Base-by-base conservation (phyloP, 1,284 basidiomycete species). In the Neolentinus lepideus region DNA sequence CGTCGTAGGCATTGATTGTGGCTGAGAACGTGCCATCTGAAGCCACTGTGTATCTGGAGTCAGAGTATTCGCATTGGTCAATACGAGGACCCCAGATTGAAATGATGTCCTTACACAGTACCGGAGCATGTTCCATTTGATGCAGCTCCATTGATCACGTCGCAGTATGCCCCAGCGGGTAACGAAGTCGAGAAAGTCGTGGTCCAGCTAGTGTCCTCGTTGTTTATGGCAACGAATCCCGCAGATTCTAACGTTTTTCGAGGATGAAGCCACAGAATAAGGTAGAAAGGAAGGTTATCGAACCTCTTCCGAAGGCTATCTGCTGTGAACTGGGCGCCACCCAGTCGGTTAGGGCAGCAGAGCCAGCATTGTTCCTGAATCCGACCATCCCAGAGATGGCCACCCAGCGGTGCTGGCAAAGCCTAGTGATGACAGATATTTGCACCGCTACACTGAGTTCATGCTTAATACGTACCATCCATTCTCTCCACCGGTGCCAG, bases 201-300 rank as follows among this genome's bases (percentile, higher is more conserved):
- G 2, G 61, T 75, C 85, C 85, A 88, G 0, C 68, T 59, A 1
- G 72, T 70, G 59, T 81, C 78, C 1, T 66, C 75, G 59, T 85
- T 85, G 65, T 88, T 87, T 62, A 87, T 87, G 0, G 77, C 84
- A 1, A 85, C 76, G 60, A 80, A 86, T 1, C 83, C 84, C 31
- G 71, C 62, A 0, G 76, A 66, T 12, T 80, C 81, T 81, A 29
- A 16, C 38, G 38, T 4, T 8, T 31, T 12, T 6, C 6, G 29
- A n/a, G 38, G 38, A 43, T 35, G 38, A 21, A 21, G 38, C 12
- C 16, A 16, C 6, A 21, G 6, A 43, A 43, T n/a, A n/a, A n/a
- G n/a, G n/a, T n/a, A n/a, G 38, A 43, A 22, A 50, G 47, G 27
- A 50, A 6, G 29, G 6, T 4, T 31, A 25, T 62, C 69, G 16